Conservation (phyloP, 805 yeast species). For the Saturnispora dispora region DNA sequence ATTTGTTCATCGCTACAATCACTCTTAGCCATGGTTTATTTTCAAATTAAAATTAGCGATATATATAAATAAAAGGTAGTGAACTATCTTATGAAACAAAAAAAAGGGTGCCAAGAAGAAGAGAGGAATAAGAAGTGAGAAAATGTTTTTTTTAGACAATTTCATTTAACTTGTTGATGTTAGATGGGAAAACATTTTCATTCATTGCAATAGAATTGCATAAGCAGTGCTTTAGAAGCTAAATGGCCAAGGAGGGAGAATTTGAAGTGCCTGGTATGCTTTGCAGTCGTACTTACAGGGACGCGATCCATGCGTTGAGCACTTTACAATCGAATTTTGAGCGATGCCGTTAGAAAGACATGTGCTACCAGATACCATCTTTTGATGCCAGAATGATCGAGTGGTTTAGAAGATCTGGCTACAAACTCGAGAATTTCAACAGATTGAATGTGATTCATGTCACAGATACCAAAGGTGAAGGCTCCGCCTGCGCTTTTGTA, state of each 20-base stretch:
- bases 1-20: too few relatives aligned
- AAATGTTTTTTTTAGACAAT: too few relatives aligned
- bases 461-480: slow-evolving; percentile 98
- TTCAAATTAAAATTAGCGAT: too few relatives aligned
- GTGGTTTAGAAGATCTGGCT: slow-evolving; percentile 67
- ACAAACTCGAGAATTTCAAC: slow-evolving; percentile 57
- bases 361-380: slow-evolving; percentile 55
- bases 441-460: slow-evolving; percentile 76
- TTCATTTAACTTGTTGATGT: too few relatives aligned
- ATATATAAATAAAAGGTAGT: too few relatives aligned
- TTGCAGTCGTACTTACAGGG: slow-evolving; percentile 33
- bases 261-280: slow-evolving; percentile 10
- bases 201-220: neutral
- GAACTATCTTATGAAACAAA: too few relatives aligned
- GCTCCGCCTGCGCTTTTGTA: slow-evolving; percentile 93
- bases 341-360: slow-evolving; percentile 69
- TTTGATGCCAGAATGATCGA: slow-evolving; percentile 81
- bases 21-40: too few relatives aligned
- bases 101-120: too few relatives aligned
- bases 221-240: neutral
- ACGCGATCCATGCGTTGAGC: slow-evolving; percentile 80
- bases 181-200: neutral
- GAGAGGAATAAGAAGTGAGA: too few relatives aligned
- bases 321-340: slow-evolving; percentile 80
- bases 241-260: slow-evolving; percentile 1